Conservation (phyloP, 768 basidiomycete species). For the Tricholoma sp. region DNA sequence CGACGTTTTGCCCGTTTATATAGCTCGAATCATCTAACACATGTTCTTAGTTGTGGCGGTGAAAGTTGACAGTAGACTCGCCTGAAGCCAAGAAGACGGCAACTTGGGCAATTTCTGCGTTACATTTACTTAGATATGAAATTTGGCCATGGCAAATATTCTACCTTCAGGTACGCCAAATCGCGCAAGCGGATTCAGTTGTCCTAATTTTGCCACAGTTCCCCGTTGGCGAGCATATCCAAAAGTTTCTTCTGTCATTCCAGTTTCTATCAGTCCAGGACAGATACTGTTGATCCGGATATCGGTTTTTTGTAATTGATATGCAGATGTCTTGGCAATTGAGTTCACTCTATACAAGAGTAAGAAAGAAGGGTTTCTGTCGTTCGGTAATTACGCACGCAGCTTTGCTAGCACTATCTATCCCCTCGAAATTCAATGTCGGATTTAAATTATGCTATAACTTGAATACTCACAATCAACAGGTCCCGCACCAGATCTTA, state of each 20-base stretch:
- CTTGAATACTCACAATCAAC: conserved; percentile 61
- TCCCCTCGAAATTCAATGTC: conserved; percentile 1
- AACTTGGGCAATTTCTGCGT: conserved; percentile 77
- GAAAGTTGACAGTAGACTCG: conserved; percentile 25
- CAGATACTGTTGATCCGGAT: conserved; percentile 88
- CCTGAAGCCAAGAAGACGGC: conserved; percentile 87
- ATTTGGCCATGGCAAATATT: conserved; percentile 1
- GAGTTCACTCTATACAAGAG: conserved; percentile 66
- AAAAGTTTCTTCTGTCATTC: conserved; percentile 81
- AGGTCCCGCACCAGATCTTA: conserved; percentile 78
- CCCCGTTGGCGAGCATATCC: conserved; percentile 73
- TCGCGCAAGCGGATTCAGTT: conserved; percentile 78
- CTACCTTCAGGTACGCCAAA: conserved; percentile 78
- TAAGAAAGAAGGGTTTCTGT: not conserved
- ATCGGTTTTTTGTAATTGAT: conserved; percentile 75
- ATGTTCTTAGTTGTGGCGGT: not conserved
- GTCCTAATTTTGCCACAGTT: conserved; percentile 70
- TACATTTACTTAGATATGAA: not conserved
- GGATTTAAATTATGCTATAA: not conserved
- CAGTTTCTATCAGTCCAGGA: conserved; percentile 91
- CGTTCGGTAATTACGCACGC: conserved; percentile 49
- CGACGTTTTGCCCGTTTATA: conserved; percentile 84
- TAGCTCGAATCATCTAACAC: conserved; percentile 80
- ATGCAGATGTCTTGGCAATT: conserved; percentile 77
- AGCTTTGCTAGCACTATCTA: conserved; percentile 91